A percentile compares a stretch with the other conserved stretches of the same genome.
Conservation (phyloP, 192 early-diverging fungal genomes). For the Entrophospora sp. region DNA sequence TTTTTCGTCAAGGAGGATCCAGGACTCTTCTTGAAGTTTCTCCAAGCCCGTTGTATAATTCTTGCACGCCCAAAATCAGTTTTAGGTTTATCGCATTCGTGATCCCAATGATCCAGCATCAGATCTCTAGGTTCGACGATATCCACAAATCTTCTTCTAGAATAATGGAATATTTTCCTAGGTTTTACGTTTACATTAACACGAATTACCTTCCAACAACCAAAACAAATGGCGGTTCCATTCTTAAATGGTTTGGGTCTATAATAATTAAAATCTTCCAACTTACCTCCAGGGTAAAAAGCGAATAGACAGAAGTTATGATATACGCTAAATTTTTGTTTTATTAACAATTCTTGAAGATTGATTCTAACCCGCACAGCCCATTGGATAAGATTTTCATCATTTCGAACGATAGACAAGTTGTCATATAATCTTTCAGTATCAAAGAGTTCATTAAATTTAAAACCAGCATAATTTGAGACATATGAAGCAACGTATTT, state of each 20-base stretch:
- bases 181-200: background rate
- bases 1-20: background rate
- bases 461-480: background rate
- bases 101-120: background rate
- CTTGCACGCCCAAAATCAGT: no score
- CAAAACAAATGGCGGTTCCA: background rate
- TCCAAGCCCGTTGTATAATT: no score
- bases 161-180: no score
- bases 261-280: background rate
- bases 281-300: background rate
- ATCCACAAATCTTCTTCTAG: background rate
- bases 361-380: background rate
- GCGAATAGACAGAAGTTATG: background rate
- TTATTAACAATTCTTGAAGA: background rate
- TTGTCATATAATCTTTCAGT: background rate
- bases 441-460: background rate
- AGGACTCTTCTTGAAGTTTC: no score
- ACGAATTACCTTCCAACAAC: background rate
- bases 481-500: background rate
- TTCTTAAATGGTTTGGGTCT: background rate
- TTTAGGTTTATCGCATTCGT: no score
- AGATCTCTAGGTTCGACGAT: background rate
- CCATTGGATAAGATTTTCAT: background rate
- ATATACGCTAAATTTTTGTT: background rate
- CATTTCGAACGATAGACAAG: background rate